Conservation (phyloP, 139 green algal species). For the Eudorina sp. region DNA sequence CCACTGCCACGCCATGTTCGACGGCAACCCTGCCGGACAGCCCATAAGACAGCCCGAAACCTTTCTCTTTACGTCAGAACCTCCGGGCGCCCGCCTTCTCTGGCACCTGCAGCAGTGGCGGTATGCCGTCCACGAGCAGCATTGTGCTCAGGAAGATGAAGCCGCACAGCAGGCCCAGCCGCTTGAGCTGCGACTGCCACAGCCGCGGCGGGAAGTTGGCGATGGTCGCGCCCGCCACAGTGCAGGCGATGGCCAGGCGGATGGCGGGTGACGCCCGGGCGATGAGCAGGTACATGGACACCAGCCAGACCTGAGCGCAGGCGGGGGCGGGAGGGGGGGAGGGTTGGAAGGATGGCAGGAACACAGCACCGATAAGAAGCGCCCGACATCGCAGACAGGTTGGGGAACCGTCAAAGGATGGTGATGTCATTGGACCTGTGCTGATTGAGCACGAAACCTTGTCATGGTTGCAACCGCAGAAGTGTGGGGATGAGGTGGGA, state of each 20-base stretch:
- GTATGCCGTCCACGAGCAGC: constrained; percentile 75
- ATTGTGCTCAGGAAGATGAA: constrained; percentile 76
- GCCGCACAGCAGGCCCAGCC: constrained; percentile 68
- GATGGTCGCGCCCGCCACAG: constrained; percentile 60
- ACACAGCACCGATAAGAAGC: not conserved
- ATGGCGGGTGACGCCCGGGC: constrained; percentile 61
- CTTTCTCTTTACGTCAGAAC: no score
- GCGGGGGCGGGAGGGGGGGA: not conserved
- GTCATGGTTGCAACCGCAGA: no score
- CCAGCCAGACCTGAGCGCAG: constrained; percentile 76
- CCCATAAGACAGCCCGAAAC: not conserved
- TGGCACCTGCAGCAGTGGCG: constrained; percentile 69
- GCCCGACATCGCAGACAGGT: no score
- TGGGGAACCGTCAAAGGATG: no score
- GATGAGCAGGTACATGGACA: constrained; percentile 78
- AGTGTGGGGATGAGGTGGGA: no score
- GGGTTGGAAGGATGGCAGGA: not conserved
- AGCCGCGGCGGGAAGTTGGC: constrained; percentile 67
- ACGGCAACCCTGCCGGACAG: not conserved
- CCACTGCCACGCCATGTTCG: no score
- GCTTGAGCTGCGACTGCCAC: constrained; percentile 77
- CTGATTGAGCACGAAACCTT: no score
- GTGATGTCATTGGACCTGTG: no score
- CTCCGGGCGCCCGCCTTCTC: constrained; percentile 25
- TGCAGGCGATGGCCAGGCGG: constrained; percentile 60